Base-by-base conservation (phyloP, 2,329 filamentous ascomycete genomes). In the Camptophora hylomeconis region DNA sequence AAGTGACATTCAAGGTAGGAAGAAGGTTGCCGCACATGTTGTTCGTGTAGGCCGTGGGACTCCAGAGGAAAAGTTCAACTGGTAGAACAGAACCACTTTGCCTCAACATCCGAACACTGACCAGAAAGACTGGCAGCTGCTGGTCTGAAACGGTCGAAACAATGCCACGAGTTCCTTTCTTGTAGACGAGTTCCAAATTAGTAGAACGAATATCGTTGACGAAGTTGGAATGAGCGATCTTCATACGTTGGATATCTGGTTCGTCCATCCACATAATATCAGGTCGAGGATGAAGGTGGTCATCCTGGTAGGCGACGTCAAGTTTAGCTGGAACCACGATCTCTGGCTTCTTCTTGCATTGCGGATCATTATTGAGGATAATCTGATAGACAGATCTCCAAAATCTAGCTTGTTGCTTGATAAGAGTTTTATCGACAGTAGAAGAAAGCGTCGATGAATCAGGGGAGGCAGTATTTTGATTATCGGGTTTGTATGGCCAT, bases 101-200 rank as follows among this genome's bases (percentile, higher is more conserved):
- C 5, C 61, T 51, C 16, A 64, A 49, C 56, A 64, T 60, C 5
- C 53, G 53, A 8, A 64, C 45, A 2, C 57, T 59, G 5, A 60
- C 55, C 5, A 58, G 49, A 22, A 62, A 46, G 1, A 58, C 54
- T 2, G 58, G 57, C 7, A 61, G 44, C 32, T 60, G 61, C 10
- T 47, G 38, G 2, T 53, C 56, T 9, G 57, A 57, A 1, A 57
- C 60, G 8, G 61, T 48, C 9, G 48, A 47, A 6, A 53, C 53
- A 24, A 57, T 45, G 8, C 53, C 53, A 20, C 36, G 36, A 5
- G 44, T 43, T 25, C 37, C 44, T 41, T 24, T 28, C 15, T 36
- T 33, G 27, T 39, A 45, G 26, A 28, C 33, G 23, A 31, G 28
- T n/a, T 13, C 12, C 17, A 30, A 31, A 22, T 32, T 26, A 21